Conservation (phyloP, 306 rosid genomes). For the Vicia sativa region DNA sequence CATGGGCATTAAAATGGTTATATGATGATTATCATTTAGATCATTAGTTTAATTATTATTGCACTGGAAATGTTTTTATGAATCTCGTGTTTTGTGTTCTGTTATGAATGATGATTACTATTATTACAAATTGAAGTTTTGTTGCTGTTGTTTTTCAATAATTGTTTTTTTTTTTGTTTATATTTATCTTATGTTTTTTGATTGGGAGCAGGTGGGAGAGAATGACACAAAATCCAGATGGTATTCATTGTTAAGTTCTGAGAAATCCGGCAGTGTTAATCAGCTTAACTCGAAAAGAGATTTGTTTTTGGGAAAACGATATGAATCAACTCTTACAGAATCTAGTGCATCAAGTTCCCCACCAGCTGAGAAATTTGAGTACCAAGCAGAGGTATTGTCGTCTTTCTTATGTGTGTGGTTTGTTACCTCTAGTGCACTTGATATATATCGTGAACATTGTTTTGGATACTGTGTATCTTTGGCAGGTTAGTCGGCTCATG, state of each 20-base stretch:
- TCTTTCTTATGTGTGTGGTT: not conserved
- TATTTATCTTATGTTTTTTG: not conserved
- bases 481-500: slow-evolving; percentile 96
- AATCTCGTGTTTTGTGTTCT: too few species aligned
- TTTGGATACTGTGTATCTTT: slow-evolving; percentile 26
- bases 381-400: slow-evolving; percentile 84
- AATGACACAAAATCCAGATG: slow-evolving; percentile 50
- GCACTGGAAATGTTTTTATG: too few species aligned
- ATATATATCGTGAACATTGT: slow-evolving; percentile 6
- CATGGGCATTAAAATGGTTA: too few species aligned
- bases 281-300: slow-evolving; percentile 40
- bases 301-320: slow-evolving; percentile 54
- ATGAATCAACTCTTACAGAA: slow-evolving; percentile 78
- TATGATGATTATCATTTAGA: too few species aligned
- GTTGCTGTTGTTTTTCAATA: not conserved
- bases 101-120: too few species aligned
- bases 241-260: slow-evolving; percentile 56
- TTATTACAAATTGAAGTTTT: too few species aligned
- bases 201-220: slow-evolving; percentile 59
- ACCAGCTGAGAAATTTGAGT: slow-evolving; percentile 73
- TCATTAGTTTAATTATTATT: too few species aligned
- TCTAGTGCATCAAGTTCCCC: slow-evolving; percentile 63
- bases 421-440: not conserved
- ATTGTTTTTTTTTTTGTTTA: not conserved
- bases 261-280: slow-evolving; percentile 40